These are phyloP conservation scores for Paraphaeosphaeria sporulosa DNA, from an alignment of 2,329 filamentous ascomycete species.

Conservation along the genomic window DNA sequence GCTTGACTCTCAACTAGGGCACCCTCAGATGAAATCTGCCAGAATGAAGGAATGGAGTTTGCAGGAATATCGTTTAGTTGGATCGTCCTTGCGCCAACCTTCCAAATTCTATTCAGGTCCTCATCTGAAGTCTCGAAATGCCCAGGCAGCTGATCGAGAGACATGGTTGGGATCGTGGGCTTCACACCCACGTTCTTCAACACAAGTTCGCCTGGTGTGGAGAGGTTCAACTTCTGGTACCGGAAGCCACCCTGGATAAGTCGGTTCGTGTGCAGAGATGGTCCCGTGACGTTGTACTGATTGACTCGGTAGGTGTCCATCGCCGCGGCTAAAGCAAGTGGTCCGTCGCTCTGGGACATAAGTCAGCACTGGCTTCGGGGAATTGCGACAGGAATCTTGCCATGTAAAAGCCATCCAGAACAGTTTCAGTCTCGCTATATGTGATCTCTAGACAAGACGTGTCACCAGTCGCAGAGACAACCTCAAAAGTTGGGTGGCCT, in stretches of 20 bases:
- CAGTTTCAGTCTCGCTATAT: constrained; percentile 13
- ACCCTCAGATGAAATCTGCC: constrained; percentile 36
- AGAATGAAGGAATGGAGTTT: constrained; percentile 35
- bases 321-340: constrained; percentile 45
- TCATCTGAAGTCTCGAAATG: constrained; percentile 40
- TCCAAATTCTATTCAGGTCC: constrained; percentile 40
- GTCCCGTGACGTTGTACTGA: constrained; percentile 42
- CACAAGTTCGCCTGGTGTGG: constrained; percentile 35
- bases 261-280: constrained; percentile 36
- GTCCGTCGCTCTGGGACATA: constrained; percentile 35
- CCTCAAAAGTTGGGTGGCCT: too few relatives aligned
- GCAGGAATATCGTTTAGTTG: constrained; percentile 42
- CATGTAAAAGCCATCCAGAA: constrained; percentile 14
- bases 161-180: constrained; percentile 28
- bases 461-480: constrained; percentile 21
- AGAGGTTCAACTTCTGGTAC: constrained; percentile 50
- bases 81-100: constrained; percentile 40
- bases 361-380: neutral
- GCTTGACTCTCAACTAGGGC: constrained; percentile 36
- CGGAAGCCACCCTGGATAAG: constrained; percentile 49
- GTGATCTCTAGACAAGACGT: constrained; percentile 16
- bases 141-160: constrained; percentile 34
- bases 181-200: constrained; percentile 39
- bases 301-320: constrained; percentile 51
- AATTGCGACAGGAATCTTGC: neutral